Evolutionary conservation across 164 flowering plant genomes (phyloP).

Genomic region (Hamamelis virginiana): DNA sequence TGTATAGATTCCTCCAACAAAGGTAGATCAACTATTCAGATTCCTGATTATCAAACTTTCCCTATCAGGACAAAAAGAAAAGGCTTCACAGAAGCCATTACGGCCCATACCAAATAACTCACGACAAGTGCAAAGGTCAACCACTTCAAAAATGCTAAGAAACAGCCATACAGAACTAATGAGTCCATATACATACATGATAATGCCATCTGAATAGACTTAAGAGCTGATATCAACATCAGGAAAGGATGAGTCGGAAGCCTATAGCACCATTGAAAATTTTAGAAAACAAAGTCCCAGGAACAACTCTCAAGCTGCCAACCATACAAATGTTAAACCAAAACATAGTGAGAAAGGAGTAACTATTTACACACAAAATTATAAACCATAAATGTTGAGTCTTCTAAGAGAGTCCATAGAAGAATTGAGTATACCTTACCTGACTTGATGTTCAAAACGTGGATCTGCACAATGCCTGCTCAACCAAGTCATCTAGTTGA

Average conservation of each 20-base stretch:
- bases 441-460: slow-evolving; percentile 44
- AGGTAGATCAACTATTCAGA: background rate
- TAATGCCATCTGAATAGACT: slow-evolving; percentile 19
- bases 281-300: slow-evolving; percentile 28
- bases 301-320: slow-evolving; percentile 48
- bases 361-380: slow-evolving; percentile 5
- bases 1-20: too few species aligned
- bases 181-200: slow-evolving; percentile 27
- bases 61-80: background rate
- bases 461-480: slow-evolving; percentile 60
- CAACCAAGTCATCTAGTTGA: slow-evolving; percentile 74
- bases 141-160: background rate
- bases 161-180: slow-evolving; percentile 5
- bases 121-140: background rate
- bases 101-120: background rate
- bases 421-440: slow-evolving; percentile 47
- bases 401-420: slow-evolving; percentile 18
- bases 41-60: background rate
- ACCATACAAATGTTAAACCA: slow-evolving; percentile 29
- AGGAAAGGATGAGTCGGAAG: slow-evolving; percentile 29
- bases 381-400: background rate
- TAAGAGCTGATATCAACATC: slow-evolving; percentile 32
- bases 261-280: slow-evolving; percentile 33
- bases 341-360: slow-evolving; percentile 17
- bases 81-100: background rate